Conservation (phyloP, 192 early-diverging fungal genomes). For the Coemansia sp. region DNA sequence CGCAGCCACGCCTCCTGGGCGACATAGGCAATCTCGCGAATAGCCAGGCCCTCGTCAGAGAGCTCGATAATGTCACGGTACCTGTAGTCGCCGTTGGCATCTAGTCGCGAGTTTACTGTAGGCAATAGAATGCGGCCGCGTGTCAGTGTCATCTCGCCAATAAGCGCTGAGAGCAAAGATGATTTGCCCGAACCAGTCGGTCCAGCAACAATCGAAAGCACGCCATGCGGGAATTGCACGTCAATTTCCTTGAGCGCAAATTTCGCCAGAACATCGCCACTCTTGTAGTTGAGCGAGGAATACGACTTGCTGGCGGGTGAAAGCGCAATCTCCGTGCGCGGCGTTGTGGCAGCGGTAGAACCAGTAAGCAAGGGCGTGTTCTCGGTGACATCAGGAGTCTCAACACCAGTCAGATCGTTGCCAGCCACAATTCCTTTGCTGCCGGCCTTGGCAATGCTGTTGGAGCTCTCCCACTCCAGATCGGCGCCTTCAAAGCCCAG, state of each 20-base stretch:
- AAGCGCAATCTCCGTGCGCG: not conserved
- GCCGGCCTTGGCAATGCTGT: not conserved
- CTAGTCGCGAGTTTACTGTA: not conserved
- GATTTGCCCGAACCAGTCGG: slow-evolving; percentile 87
- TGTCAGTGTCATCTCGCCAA: slow-evolving; percentile 69
- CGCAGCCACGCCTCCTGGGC: slow-evolving; percentile 74
- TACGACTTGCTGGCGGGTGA: not conserved
- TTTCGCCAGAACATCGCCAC: not conserved
- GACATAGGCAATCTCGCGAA: slow-evolving; percentile 75
- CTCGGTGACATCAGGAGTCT: not conserved
- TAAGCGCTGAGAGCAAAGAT: slow-evolving; percentile 68
- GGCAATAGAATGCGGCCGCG: slow-evolving; percentile 23
- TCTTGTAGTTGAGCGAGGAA: not conserved
- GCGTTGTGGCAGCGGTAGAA: not conserved
- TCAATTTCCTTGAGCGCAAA: slow-evolving; percentile 66
- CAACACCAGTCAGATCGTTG: not conserved
- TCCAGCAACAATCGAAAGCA: slow-evolving; percentile 74
- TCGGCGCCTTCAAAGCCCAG: slow-evolving; percentile 16
- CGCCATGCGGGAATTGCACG: slow-evolving; percentile 64
- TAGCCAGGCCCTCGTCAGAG: slow-evolving; percentile 24
- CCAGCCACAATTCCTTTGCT: not conserved
- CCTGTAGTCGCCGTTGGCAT: not conserved
- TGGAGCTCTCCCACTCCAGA: slow-evolving; percentile 10
- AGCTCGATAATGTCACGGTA: slow-evolving; percentile 17
- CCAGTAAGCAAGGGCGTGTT: slow-evolving; percentile 4